Conservation (phyloP, 768 basidiomycete genomes). For the Rhizopogon vulgaris region DNA sequence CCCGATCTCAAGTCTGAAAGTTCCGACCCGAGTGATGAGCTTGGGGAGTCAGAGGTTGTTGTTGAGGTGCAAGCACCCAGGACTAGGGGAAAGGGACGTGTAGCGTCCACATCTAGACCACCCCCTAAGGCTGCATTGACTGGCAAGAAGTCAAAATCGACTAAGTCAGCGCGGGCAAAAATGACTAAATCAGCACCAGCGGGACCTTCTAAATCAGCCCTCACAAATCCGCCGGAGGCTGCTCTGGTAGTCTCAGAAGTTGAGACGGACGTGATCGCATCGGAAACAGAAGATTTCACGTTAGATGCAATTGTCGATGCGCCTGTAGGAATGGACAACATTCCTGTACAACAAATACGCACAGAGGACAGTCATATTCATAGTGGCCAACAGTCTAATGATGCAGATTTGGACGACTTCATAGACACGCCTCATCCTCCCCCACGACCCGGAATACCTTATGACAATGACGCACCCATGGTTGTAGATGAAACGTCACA, state of each 20-base stretch:
- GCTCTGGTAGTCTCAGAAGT: background rate
- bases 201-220: background rate
- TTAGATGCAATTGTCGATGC: background rate
- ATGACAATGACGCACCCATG: background rate
- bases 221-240: background rate
- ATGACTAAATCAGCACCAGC: background rate
- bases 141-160: background rate
- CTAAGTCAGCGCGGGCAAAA: background rate
- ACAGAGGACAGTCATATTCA: background rate
- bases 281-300: background rate
- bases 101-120: background rate
- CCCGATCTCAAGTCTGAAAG: background rate
- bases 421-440: background rate
- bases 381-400: background rate
- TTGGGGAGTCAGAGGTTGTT: constrained; percentile 5
- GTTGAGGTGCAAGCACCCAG: constrained; percentile 8
- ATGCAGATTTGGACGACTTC: background rate
- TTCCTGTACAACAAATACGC: background rate
- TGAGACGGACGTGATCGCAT: background rate
- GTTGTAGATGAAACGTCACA: background rate
- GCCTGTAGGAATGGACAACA: background rate
- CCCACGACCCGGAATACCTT: background rate
- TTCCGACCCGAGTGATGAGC: constrained; percentile 20
- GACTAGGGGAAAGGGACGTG: constrained; percentile 4
- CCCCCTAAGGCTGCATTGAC: background rate